phyloP scores from a whole-genome alignment of 2,329 filamentous ascomycete species.

The Cadophora malorum region DNA sequence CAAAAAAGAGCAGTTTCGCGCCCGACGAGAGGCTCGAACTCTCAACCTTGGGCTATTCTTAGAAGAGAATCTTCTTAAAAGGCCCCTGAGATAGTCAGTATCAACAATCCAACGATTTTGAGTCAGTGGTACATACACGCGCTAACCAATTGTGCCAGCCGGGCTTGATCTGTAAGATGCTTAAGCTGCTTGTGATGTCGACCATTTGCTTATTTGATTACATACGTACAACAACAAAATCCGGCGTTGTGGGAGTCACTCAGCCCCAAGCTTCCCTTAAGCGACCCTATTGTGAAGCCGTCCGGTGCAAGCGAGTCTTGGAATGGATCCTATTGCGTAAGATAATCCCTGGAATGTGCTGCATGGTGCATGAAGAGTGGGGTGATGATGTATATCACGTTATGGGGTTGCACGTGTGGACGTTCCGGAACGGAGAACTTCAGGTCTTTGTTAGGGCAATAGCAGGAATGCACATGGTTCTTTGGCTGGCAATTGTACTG shows the following conservation, averaged over 20 bases:
- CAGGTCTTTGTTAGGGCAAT: background rate
- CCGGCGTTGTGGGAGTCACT: background rate
- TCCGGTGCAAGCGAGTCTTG: background rate
- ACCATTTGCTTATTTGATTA: background rate
- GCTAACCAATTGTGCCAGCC: constrained; percentile 36
- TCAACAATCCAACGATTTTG: background rate
- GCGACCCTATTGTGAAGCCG: constrained; percentile 6
- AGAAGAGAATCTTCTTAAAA: constrained; percentile 3
- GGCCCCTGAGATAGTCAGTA: background rate
- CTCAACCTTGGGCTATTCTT: constrained; percentile 34
- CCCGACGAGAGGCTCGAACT: constrained; percentile 38
- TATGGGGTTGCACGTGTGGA: background rate
- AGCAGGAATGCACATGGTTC: too few species aligned
- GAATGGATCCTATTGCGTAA: background rate
- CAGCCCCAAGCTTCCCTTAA: background rate
- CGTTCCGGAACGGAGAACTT: background rate
- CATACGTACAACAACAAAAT: background rate
- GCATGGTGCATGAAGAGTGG: background rate
- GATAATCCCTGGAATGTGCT: background rate
- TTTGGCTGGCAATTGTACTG: background rate
- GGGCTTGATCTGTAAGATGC: constrained; percentile 16
- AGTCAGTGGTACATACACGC: constrained; percentile 29
- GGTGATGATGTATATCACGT: background rate
- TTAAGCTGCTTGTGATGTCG: background rate
- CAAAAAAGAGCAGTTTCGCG: background rate